These are phyloP conservation scores for Aspergillus texensis DNA, from an alignment of 2,329 filamentous ascomycete species.

Conservation along the genomic window DNA sequence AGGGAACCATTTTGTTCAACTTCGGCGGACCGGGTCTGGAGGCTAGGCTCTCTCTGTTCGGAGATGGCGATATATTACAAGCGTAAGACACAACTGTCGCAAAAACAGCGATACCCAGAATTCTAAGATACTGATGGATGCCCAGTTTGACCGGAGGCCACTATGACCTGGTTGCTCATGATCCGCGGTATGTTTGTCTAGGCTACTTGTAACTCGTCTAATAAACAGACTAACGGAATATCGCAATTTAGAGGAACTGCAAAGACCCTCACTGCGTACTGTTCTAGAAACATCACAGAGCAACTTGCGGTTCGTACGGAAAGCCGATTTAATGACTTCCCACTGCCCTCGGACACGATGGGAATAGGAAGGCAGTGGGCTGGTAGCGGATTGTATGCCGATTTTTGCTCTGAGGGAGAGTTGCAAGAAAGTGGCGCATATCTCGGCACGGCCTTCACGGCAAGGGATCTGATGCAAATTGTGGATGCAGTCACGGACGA, in stretches of 20 bases:
- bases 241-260: slow-evolving; percentile 3
- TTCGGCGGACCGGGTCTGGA: slow-evolving; percentile 6
- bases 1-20: slow-evolving; percentile 7
- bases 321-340: not conserved
- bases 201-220: not conserved
- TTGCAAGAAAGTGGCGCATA: slow-evolving; percentile 35
- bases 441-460: slow-evolving; percentile 50
- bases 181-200: not conserved
- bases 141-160: not conserved
- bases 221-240: not conserved
- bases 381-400: not conserved
- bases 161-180: slow-evolving; percentile 6
- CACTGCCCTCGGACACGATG: not conserved
- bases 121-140: not conserved
- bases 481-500: slow-evolving; percentile 49
- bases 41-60: not conserved
- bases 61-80: not conserved
- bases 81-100: not conserved
- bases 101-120: not conserved
- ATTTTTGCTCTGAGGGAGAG: slow-evolving; percentile 9
- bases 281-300: not conserved
- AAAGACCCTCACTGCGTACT: slow-evolving; percentile 2
- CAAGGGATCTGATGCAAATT: slow-evolving; percentile 49
- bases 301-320: not conserved
- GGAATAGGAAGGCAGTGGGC: slow-evolving; percentile 12